Evolutionary conservation across 208 protist genomes (phyloP).

Genomic region (Trypanosoma lewisi): DNA sequence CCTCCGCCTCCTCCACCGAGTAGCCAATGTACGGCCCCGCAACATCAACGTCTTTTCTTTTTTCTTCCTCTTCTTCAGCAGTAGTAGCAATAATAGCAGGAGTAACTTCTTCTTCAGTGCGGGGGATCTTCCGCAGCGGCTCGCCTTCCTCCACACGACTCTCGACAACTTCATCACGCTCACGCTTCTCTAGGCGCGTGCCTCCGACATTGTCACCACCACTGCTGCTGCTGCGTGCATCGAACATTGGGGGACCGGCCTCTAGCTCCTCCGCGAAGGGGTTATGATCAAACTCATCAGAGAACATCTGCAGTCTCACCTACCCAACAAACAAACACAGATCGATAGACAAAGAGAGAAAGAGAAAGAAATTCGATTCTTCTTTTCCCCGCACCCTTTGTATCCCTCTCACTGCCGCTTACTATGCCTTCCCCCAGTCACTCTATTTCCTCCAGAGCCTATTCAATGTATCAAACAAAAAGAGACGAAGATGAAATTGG

Average conservation of each 20-base stretch:
- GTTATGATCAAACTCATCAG: slow-evolving; percentile 24
- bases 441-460: too few species aligned
- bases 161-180: background rate
- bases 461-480: too few species aligned
- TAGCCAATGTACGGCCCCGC: slow-evolving; percentile 23
- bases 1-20: slow-evolving; percentile 23
- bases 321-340: background rate
- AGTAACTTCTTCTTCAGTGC: background rate
- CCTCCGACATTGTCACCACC: background rate
- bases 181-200: background rate
- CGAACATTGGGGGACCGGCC: background rate
- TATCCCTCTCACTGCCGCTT: too few species aligned
- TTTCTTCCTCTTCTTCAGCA: too few species aligned
- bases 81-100: too few species aligned
- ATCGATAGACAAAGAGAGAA: background rate
- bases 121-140: background rate
- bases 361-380: too few species aligned
- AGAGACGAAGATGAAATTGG: too few species aligned
- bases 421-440: too few species aligned
- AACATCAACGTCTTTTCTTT: background rate
- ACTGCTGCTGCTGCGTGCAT: background rate
- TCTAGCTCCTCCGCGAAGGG: slow-evolving; percentile 22
- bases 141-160: background rate
- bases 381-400: too few species aligned
- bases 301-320: background rate